Base-by-base conservation (phyloP, 2,329 filamentous ascomycete species). In the Hypomyces perniciosus region DNA sequence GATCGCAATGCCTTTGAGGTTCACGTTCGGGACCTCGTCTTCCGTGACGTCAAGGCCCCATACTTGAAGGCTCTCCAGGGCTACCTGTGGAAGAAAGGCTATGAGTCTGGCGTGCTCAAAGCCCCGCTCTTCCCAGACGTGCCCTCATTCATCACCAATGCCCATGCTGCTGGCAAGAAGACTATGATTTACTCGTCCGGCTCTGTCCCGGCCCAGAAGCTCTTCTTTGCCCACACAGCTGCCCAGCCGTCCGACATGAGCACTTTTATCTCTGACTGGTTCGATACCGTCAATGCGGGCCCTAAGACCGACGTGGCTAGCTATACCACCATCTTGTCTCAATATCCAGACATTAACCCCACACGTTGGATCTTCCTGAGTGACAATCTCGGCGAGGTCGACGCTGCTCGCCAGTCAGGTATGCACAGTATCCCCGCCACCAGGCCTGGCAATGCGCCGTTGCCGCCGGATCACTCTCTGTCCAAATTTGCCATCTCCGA, bases 101-200 rank as follows among this genome's bases (percentile, higher is more conserved):
- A 92, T 70, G 74, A 76, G 54, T 79, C 77, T 46, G 86, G 86
- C 48, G 75, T 81, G 55, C 78, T 92, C 56, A 78, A 79, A 55
- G 87, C 87, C 28, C 85, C 86, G 8, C 74, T 93, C 53, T 93
- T 90, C 65, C 70, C 78, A 4, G 88, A 93, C 62, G 88, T 92
- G 13, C 72, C 80, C n/a, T 76, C 80, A 7, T 77, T 78, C 56
- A 72, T 90, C 55, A 68, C 72, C 48, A 59, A 70, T 40, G 90
- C 86, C 81, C 74, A 77, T 49, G 64, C 68, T 12, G 66, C 72
- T 30, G 78, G 77, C 28, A 72, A 80, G 54, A 73, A 73, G 53
- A 76, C 91, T 56, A 80, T 86, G 60, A 91, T 93, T 62, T 93
- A 91, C 71, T 90, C 86, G 4, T 90, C 86, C 9, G 88, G 88